Evolutionary conservation across 306 rosid genomes (phyloP).

Genomic region (Macrotyloma uniflorum): DNA sequence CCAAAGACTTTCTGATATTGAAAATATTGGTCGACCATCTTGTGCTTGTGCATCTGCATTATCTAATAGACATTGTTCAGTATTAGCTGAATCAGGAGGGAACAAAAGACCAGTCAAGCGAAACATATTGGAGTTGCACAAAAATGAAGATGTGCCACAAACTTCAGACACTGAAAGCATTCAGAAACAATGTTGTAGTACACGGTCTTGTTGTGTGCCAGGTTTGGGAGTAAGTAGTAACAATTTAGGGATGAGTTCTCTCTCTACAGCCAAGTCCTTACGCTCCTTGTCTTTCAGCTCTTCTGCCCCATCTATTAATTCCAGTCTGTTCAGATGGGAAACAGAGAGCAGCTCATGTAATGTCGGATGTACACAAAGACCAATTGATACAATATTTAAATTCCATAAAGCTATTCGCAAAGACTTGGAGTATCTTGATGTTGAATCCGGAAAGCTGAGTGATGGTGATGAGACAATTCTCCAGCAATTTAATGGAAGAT

Average conservation of each 20-base stretch:
- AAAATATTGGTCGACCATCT: conserved; percentile 51
- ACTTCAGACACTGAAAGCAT: conserved; percentile 49
- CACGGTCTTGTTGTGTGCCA: conserved; percentile 83
- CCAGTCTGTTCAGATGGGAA: conserved; percentile 95
- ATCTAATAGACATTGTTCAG: conserved; percentile 57
- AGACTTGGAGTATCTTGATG: conserved; percentile 96
- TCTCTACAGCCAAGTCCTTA: conserved; percentile 72
- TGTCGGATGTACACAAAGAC: conserved; percentile 70
- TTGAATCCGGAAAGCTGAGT: conserved; percentile 95
- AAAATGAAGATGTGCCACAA: conserved; percentile 49
- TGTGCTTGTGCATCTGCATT: conserved; percentile 64
- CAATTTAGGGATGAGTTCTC: conserved; percentile 79
- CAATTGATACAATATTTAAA: conserved; percentile 96
- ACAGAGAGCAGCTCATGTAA: conserved; percentile 66
- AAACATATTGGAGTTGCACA: conserved; percentile 46
- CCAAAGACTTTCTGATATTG: conserved; percentile 67
- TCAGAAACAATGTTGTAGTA: conserved; percentile 61
- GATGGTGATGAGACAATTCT: conserved; percentile 74
- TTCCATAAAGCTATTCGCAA: conserved; percentile 97
- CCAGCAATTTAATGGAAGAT: conserved; percentile 83
- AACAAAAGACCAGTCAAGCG: conserved; percentile 59
- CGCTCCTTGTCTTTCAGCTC: conserved; percentile 92
- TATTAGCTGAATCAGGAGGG: conserved; percentile 55
- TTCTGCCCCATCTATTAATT: conserved; percentile 91
- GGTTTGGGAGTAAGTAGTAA: conserved; percentile 88